phyloP scores from a whole-genome alignment of 306 rosid species.

The Quercus berberidifolia region DNA sequence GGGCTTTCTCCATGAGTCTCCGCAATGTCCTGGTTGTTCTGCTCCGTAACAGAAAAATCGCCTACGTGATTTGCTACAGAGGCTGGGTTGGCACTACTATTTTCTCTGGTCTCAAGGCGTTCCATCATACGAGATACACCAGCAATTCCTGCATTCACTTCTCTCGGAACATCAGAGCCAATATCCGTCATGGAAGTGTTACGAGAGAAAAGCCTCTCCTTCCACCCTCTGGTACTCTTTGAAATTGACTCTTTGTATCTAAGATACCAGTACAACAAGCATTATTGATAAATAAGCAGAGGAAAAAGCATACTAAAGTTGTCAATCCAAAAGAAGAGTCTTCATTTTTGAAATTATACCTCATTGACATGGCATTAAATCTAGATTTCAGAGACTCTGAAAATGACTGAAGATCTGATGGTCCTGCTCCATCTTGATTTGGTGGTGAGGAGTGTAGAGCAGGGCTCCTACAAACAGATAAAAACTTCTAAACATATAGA shows the following conservation, averaged over 20 bases:
- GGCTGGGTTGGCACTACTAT: constrained; percentile 20
- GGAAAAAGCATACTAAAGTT: neutral
- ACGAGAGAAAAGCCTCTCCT: constrained; percentile 72
- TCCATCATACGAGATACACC: constrained; percentile 63
- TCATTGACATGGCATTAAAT: constrained; percentile 58
- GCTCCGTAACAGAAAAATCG: constrained; percentile 29
- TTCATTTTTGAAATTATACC: constrained; percentile 35
- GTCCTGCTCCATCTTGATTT: constrained; percentile 60
- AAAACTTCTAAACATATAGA: constrained; percentile 6
- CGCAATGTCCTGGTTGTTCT: constrained; percentile 28
- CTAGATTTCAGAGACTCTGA: constrained; percentile 78
- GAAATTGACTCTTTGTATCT: constrained; percentile 93
- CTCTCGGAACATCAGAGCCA: constrained; percentile 57
- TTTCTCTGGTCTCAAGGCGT: constrained; percentile 48
- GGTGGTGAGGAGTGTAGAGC: constrained; percentile 35
- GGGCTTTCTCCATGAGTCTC: constrained; percentile 40
- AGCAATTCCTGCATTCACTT: constrained; percentile 54
- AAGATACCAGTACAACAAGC: neutral
- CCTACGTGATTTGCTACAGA: constrained; percentile 32
- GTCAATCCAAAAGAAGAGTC: neutral
- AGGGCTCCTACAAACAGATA: constrained; percentile 38
- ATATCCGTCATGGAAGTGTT: constrained; percentile 56
- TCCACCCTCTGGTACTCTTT: constrained; percentile 83
- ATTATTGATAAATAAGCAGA: neutral
- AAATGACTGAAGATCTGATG: constrained; percentile 78